These are phyloP conservation scores for Tetradesmus obliquus DNA, from an alignment of 139 green algal genomes.

Conservation along the genomic window DNA sequence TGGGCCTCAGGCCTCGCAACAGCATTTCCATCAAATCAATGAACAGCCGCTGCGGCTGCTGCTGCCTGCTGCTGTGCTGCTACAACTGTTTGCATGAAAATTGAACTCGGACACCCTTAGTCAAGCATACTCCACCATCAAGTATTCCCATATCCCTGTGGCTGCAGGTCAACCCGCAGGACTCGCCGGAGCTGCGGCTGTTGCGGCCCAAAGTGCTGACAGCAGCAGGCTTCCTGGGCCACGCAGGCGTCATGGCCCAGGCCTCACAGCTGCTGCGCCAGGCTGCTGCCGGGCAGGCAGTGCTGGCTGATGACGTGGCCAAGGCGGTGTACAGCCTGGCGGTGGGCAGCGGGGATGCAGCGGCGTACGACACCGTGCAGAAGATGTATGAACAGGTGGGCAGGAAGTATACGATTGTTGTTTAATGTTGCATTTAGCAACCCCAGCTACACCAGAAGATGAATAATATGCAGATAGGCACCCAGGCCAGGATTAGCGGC, in stretches of 20 bases:
- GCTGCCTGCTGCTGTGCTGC: neutral
- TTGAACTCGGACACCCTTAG: neutral
- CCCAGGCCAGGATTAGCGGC: too few species aligned
- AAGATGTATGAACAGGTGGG: constrained; percentile 52
- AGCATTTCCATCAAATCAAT: too few species aligned
- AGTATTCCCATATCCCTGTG: neutral
- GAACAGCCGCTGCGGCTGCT: neutral
- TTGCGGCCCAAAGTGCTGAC: constrained; percentile 58
- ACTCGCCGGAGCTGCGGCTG: constrained; percentile 21
- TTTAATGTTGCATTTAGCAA: too few species aligned
- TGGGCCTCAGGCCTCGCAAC: neutral
- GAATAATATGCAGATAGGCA: too few species aligned
- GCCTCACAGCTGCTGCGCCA: constrained; percentile 18
- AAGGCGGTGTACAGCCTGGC: constrained; percentile 61
- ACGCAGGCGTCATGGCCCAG: neutral
- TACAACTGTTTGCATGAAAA: neutral
- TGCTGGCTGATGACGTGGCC: constrained; percentile 54
- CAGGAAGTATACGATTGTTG: neutral
- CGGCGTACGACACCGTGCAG: constrained; percentile 39
- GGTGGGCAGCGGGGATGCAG: constrained; percentile 25
- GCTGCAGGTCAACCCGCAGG: neutral
- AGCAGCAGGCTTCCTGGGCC: constrained; percentile 48
- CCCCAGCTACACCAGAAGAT: too few species aligned
- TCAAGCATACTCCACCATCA: neutral
- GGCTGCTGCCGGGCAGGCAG: neutral